These are phyloP conservation scores for Zymoseptoria pseudotritici DNA, from an alignment of 2,329 filamentous ascomycete species.

Conservation along the genomic window DNA sequence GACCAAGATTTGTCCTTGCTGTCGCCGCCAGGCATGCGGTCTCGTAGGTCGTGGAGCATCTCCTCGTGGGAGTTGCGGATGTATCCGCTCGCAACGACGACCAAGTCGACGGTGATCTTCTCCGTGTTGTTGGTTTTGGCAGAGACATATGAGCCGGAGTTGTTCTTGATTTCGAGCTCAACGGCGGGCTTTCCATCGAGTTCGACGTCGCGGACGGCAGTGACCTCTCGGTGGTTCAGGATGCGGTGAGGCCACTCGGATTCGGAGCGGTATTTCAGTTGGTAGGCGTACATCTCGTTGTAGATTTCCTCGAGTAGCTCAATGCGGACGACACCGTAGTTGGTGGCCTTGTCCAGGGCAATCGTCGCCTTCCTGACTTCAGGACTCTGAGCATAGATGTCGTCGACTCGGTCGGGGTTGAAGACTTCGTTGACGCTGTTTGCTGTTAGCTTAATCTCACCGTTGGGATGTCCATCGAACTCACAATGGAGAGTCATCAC, in stretches of 20 bases:
- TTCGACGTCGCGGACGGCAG: conserved; percentile 39
- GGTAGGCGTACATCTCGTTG: conserved; percentile 79
- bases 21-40: conserved; percentile 54
- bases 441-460: conserved; percentile 37
- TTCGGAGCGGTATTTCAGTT: conserved; percentile 63
- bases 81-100: conserved; percentile 87
- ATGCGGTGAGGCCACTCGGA: conserved; percentile 76
- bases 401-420: conserved; percentile 77
- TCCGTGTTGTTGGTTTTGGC: conserved; percentile 39
- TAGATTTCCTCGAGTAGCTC: conserved; percentile 84
- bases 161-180: conserved; percentile 52
- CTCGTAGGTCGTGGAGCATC: conserved; percentile 61
- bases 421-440: conserved; percentile 80
- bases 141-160: conserved; percentile 37
- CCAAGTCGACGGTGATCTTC: conserved; percentile 64
- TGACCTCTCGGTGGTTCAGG: conserved; percentile 59
- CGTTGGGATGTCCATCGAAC: conserved; percentile 46
- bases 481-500: conserved; percentile 83
- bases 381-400: conserved; percentile 61
- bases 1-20: conserved; percentile 48
- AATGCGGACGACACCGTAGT: conserved; percentile 91
- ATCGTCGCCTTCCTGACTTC: conserved; percentile 56
- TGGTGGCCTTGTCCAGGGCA: conserved; percentile 69
- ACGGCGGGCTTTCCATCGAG: conserved; percentile 41
- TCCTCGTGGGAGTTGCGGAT: conserved; percentile 67